These are phyloP conservation scores for Auriscalpium vulgare DNA, from an alignment of 768 basidiomycete genomes.

Conservation along the genomic window DNA sequence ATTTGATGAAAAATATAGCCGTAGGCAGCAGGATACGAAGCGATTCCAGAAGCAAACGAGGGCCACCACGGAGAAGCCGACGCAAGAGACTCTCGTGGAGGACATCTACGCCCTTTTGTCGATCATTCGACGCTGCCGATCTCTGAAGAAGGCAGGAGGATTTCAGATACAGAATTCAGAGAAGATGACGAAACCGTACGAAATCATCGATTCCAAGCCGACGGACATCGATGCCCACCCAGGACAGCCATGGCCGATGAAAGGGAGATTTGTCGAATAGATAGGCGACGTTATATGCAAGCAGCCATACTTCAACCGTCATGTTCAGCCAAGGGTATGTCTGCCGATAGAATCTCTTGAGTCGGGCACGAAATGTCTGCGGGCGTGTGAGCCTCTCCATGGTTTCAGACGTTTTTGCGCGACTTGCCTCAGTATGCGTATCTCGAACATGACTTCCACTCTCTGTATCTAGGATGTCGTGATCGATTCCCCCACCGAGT, in stretches of 20 bases:
- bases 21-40: slow-evolving; percentile 74
- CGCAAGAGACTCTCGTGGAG: slow-evolving; percentile 26
- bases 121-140: slow-evolving; percentile 11
- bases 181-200: slow-evolving; percentile 34
- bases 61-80: slow-evolving; percentile 42
- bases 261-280: slow-evolving; percentile 80
- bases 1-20: slow-evolving; percentile 91
- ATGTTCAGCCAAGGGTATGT: slow-evolving; percentile 81
- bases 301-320: slow-evolving; percentile 71
- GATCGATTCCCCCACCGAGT: slow-evolving; percentile 71
- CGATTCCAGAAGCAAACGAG: slow-evolving; percentile 65
- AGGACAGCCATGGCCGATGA: slow-evolving; percentile 87
- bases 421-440: slow-evolving; percentile 45
- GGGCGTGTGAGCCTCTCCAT: not conserved
- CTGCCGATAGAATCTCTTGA: slow-evolving; percentile 58
- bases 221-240: slow-evolving; percentile 78
- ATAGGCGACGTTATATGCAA: slow-evolving; percentile 82
- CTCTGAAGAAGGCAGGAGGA: not conserved
- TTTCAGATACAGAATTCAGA: not conserved
- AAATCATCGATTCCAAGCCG: slow-evolving; percentile 74
- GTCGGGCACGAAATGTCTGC: slow-evolving; percentile 44
- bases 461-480: slow-evolving; percentile 52
- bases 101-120: slow-evolving; percentile 30
- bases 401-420: slow-evolving; percentile 2
- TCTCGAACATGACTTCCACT: slow-evolving; percentile 36